These are phyloP conservation scores for Megacollybia marginata DNA, from an alignment of 768 basidiomycete genomes.

Conservation along the genomic window DNA sequence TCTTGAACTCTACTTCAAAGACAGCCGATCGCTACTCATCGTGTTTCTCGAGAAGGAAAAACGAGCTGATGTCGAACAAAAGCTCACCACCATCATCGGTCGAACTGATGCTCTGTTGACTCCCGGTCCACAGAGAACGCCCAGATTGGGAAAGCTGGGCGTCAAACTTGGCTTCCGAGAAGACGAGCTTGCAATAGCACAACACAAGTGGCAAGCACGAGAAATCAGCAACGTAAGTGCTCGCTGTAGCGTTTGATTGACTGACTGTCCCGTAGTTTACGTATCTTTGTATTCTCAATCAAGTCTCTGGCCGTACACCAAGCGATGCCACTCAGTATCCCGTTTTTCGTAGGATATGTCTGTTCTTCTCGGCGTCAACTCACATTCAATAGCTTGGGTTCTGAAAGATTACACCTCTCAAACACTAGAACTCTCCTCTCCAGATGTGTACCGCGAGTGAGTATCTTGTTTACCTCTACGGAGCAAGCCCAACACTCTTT, in stretches of 20 bases:
- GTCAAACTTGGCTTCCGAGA: conserved; percentile 42
- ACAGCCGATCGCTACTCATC: conserved; percentile 79
- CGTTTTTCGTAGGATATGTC: conserved; percentile 59
- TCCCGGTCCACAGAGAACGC: conserved; percentile 48
- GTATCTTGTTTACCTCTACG: conserved; percentile 13
- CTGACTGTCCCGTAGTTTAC: conserved; percentile 52
- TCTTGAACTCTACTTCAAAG: conserved; percentile 88
- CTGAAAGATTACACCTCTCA: conserved; percentile 76
- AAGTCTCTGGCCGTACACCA: conserved; percentile 87
- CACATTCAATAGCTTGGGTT: conserved; percentile 65
- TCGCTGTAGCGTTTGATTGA: background rate
- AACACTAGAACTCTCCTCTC: conserved; percentile 54
- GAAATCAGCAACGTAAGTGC: conserved; percentile 82
- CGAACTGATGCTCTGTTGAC: conserved; percentile 37
- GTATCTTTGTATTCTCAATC: conserved; percentile 84
- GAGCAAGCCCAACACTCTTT: background rate
- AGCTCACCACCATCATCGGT: conserved; percentile 40
- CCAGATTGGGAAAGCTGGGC: conserved; percentile 44
- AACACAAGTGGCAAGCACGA: conserved; percentile 79
- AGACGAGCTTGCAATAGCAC: conserved; percentile 66
- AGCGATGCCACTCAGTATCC: conserved; percentile 95
- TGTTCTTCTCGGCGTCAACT: background rate
- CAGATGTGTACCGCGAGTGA: conserved; percentile 66
- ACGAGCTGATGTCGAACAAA: conserved; percentile 51
- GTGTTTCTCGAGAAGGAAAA: conserved; percentile 70